phyloP scores from a whole-genome alignment of 106 monocot species.

The Iris macrosiphon region DNA sequence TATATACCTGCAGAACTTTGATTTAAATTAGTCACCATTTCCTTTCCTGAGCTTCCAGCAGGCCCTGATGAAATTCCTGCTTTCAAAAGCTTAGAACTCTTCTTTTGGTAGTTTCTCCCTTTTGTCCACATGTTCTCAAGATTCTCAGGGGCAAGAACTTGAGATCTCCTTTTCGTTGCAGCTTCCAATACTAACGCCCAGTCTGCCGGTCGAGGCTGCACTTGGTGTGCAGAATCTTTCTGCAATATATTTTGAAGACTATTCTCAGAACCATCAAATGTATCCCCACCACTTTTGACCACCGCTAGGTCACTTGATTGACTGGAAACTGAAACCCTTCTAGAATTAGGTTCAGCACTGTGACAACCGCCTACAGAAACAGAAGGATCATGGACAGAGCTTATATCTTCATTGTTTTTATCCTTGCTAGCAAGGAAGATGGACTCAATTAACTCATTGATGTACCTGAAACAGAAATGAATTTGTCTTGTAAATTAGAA shows the following conservation, averaged over 20 bases:
- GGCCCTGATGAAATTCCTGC: slow-evolving; percentile 8
- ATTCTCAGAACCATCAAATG: slow-evolving; percentile 13
- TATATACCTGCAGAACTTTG: slow-evolving; percentile 12
- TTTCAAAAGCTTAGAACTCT: slow-evolving; percentile 36
- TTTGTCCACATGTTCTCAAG: slow-evolving; percentile 99
- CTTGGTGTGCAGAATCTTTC: slow-evolving; percentile 12
- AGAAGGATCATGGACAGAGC: neutral
- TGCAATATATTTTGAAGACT: slow-evolving; percentile 10
- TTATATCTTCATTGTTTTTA: slow-evolving; percentile 12
- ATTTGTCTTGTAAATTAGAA: neutral
- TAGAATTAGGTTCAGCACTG: neutral
- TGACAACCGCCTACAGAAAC: neutral
- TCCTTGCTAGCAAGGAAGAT: slow-evolving; percentile 49
- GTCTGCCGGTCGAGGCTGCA: slow-evolving; percentile 50
- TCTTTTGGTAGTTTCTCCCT: slow-evolving; percentile 97
- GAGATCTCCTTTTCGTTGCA: slow-evolving; percentile 86
- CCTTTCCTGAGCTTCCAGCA: slow-evolving; percentile 22
- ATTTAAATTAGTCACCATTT: slow-evolving; percentile 22
- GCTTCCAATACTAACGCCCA: slow-evolving; percentile 89
- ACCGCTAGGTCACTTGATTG: slow-evolving; percentile 19
- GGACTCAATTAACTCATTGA: slow-evolving; percentile 88
- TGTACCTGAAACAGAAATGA: slow-evolving; percentile 49
- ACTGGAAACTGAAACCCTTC: slow-evolving; percentile 9
- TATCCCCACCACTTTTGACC: slow-evolving; percentile 16
- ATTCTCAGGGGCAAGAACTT: slow-evolving; percentile 97